Percentiles rank a stretch among this genome's conserved stretches.
These are phyloP conservation scores for Yamadazyma phyllophila DNA, from an alignment of 805 yeast species.

Conservation along the genomic window DNA sequence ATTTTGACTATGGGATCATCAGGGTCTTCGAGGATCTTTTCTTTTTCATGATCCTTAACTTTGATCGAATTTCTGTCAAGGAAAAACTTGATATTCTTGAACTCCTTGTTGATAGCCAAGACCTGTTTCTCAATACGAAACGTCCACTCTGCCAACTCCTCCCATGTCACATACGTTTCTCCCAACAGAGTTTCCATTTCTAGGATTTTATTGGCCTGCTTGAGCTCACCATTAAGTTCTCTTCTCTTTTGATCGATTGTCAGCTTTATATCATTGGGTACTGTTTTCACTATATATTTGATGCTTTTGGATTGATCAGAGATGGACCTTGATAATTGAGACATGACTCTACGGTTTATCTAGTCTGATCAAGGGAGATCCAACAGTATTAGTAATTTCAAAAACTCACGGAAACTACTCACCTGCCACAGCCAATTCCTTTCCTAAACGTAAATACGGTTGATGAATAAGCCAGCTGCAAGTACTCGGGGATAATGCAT, in stretches of 20 bases:
- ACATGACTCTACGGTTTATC: too few species aligned
- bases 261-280: background rate
- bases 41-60: background rate
- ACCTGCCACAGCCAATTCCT: too few species aligned
- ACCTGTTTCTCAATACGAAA: background rate
- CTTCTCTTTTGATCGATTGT: background rate
- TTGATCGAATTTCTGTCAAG: background rate
- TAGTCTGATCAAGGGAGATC: too few species aligned
- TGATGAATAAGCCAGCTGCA: too few species aligned
- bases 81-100: background rate
- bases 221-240: background rate
- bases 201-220: background rate
- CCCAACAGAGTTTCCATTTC: background rate
- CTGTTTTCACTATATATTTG: too few species aligned
- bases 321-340: too few species aligned
- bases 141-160: background rate
- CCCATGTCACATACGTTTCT: background rate
- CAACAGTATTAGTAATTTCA: too few species aligned
- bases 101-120: background rate
- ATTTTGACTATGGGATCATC: background rate
- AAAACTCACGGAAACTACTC: too few species aligned
- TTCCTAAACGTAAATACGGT: too few species aligned
- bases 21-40: background rate
- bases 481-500: too few species aligned
- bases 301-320: too few species aligned